A percentile compares a stretch with the other conserved stretches of the same genome.
Conservation (phyloP, 129 eudicot species). For the Pseudognaphalium luteoalbum region DNA sequence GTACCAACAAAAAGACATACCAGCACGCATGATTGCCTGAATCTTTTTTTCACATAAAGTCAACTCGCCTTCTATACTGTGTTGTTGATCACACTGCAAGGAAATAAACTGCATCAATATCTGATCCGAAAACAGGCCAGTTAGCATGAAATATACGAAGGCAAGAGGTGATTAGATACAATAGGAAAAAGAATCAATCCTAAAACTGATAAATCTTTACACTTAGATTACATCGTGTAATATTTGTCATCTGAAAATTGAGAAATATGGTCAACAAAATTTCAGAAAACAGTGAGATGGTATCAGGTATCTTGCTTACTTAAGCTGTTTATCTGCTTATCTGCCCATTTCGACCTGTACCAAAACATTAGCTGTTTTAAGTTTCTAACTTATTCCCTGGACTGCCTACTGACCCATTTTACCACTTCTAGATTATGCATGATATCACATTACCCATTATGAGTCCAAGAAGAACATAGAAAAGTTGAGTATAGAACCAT, state of each 20-base stretch:
- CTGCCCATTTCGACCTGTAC: neutral
- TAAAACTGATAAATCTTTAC: neutral
- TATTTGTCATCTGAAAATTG: neutral
- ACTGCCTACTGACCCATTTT: neutral
- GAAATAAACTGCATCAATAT: conserved; percentile 10
- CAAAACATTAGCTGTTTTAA: neutral
- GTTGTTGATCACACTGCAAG: conserved; percentile 52
- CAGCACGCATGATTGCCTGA: conserved; percentile 45
- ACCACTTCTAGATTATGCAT: neutral
- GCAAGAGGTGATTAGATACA: neutral
- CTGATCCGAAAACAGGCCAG: neutral
- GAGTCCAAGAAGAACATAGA: neutral
- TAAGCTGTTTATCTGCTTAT: neutral
- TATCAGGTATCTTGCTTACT: neutral
- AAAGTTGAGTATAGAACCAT: neutral
- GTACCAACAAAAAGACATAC: conserved; percentile 8
- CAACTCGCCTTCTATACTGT: conserved; percentile 45
- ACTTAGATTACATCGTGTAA: neutral
- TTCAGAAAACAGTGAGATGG: neutral
- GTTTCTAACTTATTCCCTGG: neutral
- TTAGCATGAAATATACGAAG: conserved; percentile 4
- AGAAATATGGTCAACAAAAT: neutral
- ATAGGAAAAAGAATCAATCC: conserved; percentile 14
- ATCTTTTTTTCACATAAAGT: conserved; percentile 49
- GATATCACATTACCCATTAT: conserved; percentile 4